A percentile compares a stretch with the other conserved stretches of the same genome.
These are phyloP conservation scores for Scedosporium apiospermum DNA, from an alignment of 2,329 filamentous ascomycete genomes.

Conservation along the genomic window DNA sequence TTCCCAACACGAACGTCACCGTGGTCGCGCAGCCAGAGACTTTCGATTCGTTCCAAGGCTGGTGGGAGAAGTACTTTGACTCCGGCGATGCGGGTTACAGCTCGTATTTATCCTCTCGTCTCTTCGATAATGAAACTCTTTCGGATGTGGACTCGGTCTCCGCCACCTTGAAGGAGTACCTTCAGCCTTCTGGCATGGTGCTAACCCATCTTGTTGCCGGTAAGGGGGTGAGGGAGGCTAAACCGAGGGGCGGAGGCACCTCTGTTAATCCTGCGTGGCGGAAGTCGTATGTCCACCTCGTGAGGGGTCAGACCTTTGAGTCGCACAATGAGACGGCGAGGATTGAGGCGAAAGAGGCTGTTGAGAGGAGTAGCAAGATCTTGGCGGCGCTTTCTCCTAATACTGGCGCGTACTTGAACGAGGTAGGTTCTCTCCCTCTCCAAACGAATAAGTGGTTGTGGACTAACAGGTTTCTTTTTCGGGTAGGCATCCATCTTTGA, in stretches of 20 bases:
- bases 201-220: constrained; percentile 32
- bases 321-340: constrained; percentile 9
- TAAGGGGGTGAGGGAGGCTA: constrained; percentile 31
- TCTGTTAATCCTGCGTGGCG: constrained; percentile 44
- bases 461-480: not conserved
- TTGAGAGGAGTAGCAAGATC: constrained; percentile 21
- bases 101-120: constrained; percentile 29
- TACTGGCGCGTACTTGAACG: constrained; percentile 35
- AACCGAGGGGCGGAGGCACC: constrained; percentile 33
- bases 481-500: constrained; percentile 36
- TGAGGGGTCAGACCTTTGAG: not conserved
- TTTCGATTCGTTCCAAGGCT: constrained; percentile 26
- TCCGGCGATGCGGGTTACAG: constrained; percentile 23
- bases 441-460: not conserved
- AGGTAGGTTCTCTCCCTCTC: constrained; percentile 22
- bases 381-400: constrained; percentile 28
- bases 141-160: constrained; percentile 23
- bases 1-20: not conserved
- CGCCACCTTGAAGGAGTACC: constrained; percentile 25
- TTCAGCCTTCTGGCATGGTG: constrained; percentile 16
- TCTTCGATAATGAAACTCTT: constrained; percentile 29
- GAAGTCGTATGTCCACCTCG: constrained; percentile 27
- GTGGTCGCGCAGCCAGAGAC: not conserved
- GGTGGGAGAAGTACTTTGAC: constrained; percentile 27
- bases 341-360: constrained; percentile 13